phyloP scores from a whole-genome alignment of 108 stramenopile species.

The Fragilaria radians region DNA sequence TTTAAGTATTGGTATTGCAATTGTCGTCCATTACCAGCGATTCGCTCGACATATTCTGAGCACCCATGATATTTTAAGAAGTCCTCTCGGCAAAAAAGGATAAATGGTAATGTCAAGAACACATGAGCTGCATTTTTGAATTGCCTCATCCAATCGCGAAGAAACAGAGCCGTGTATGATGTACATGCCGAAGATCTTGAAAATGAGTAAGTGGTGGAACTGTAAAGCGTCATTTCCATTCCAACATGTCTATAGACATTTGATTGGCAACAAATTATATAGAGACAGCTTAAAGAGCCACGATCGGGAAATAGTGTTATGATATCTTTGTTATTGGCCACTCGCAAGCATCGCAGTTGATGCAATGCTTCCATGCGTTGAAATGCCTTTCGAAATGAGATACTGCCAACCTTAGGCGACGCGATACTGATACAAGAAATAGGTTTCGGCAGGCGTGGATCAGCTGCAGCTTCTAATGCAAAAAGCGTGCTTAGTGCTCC shows the following conservation, averaged over 20 bases:
- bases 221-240: slow-evolving; percentile 39
- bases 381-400: slow-evolving; percentile 45
- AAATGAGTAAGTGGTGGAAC: not conserved
- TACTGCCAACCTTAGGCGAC: slow-evolving; percentile 63
- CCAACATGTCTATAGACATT: slow-evolving; percentile 53
- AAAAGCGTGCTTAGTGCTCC: slow-evolving; percentile 62
- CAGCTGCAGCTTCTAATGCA: slow-evolving; percentile 34
- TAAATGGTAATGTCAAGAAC: slow-evolving; percentile 12
- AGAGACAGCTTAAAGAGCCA: slow-evolving; percentile 21
- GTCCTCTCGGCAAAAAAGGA: slow-evolving; percentile 11
- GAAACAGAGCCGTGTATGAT: slow-evolving; percentile 16
- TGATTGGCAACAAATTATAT: not conserved
- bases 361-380: slow-evolving; percentile 50
- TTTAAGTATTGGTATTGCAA: slow-evolving; percentile 37
- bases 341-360: slow-evolving; percentile 56
- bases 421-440: slow-evolving; percentile 45
- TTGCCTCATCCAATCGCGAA: slow-evolving; percentile 10
- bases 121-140: slow-evolving; percentile 21
- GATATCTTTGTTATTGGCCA: slow-evolving; percentile 65
- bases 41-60: slow-evolving; percentile 34
- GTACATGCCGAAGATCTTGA: slow-evolving; percentile 6
- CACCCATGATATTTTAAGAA: slow-evolving; percentile 41
- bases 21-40: slow-evolving; percentile 21
- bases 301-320: slow-evolving; percentile 59
- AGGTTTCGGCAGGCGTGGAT: slow-evolving; percentile 26